Evolutionary conservation across 441 rosid species (phyloP), one percentile per base, ranked within the genome.

Genomic region (Populus trichocarpa): DNA sequence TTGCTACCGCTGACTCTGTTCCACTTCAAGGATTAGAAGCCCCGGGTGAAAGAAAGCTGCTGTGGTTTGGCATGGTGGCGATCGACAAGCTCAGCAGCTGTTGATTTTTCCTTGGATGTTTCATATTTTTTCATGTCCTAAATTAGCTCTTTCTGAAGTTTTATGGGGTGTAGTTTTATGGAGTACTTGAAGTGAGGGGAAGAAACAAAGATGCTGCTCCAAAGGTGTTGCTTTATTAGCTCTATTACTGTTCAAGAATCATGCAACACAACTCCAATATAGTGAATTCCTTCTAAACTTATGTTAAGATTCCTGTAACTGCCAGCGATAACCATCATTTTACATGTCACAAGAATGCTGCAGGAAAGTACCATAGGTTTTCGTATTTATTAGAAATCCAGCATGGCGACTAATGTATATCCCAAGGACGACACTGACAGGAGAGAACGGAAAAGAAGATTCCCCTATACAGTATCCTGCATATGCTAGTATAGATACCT

Each of bases 121-220:
- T 96, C 99, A 69, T 93, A 90, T 75, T 87, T 92, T 84, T 94
- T 93, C 91, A 92, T 94, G 76, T 96, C 99, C 50, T 94, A 92
- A 8, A 91, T 70, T 16, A 94, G 98, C 87, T 96, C 98, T 77
- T 89, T 96, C 88, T 89, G 98, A 14, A 96, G 97, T 86, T 94
- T 97, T 84, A 87, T 90, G 16, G 6, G 10, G 70, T 18, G 6
- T 14, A 18, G 14, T 16, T 25, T 32, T 22, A n/a, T 70, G 26
- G 35, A 26, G 65, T 14, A 1, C 66, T 40, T 72, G 25, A 23
- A 10, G n/a, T 72, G 16, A 13, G 18, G 25, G 22, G 40, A 42
- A 73, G 46, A 65, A 5, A 70, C 46, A 38, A 7, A 57, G 3
- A 67, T n/a, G 26, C 18, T 70, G 14, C 42, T 77, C 36, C 5